Percentiles rank a stretch among this genome's conserved stretches.
Conservation (phyloP, 23 red algal species). For the Gracilaria domingensis region DNA sequence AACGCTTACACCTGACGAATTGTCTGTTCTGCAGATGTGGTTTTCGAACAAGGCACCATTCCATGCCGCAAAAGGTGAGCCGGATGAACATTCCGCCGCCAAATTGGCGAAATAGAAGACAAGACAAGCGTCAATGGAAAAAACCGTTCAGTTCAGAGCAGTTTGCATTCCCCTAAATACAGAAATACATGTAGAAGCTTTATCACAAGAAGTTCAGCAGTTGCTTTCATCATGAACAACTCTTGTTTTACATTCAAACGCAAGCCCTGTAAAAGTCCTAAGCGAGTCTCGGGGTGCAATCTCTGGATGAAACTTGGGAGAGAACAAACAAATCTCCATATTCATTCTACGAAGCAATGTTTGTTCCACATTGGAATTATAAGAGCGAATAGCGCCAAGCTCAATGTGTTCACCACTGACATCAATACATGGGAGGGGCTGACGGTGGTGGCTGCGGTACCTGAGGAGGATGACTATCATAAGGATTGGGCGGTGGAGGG, state of each 20-base stretch:
- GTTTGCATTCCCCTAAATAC: no score
- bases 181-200: background rate
- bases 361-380: background rate
- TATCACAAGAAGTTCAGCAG: background rate
- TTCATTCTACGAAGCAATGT: background rate
- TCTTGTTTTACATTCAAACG: background rate
- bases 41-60: no score
- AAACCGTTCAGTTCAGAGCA: no score
- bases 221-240: background rate
- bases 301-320: background rate
- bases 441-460: conserved; percentile 14
- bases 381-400: background rate
- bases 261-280: no score
- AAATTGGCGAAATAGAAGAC: no score
- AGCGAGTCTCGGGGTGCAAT: background rate
- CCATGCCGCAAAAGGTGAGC: no score
- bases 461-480: background rate
- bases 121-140: no score
- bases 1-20: no score
- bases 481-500: background rate
- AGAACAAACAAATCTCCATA: background rate
- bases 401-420: background rate
- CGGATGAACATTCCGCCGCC: no score
- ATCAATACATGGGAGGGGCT: conserved; percentile 19
- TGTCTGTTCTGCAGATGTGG: no score